These are phyloP conservation scores for Pseudognaphalium luteoalbum DNA, from an alignment of 129 eudicot species.

Conservation along the genomic window DNA sequence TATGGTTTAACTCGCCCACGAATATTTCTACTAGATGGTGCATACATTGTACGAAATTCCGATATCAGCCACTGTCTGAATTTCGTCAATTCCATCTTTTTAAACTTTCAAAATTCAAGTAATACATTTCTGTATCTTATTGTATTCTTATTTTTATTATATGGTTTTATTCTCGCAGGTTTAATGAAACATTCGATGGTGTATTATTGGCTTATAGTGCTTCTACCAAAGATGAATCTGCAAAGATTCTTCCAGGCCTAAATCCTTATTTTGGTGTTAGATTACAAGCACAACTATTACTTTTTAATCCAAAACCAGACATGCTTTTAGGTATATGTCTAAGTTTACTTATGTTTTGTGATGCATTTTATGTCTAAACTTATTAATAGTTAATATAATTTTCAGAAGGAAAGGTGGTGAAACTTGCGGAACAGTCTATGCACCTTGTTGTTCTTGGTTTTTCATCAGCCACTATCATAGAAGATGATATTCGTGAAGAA, in stretches of 20 bases:
- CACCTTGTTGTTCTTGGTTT: slow-evolving; percentile 87
- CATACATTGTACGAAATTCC: too few species aligned
- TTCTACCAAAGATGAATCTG: slow-evolving; percentile 34
- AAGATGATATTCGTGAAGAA: slow-evolving; percentile 78
- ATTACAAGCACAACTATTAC: slow-evolving; percentile 56
- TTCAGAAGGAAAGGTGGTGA: slow-evolving; percentile 89
- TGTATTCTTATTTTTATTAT: background rate
- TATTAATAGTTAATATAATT: background rate
- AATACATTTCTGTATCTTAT: background rate
- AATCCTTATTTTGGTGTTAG: slow-evolving; percentile 69
- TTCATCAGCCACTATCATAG: slow-evolving; percentile 68
- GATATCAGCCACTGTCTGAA: background rate
- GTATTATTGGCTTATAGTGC: slow-evolving; percentile 80
- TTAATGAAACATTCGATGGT: slow-evolving; percentile 76
- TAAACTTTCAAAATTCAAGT: background rate
- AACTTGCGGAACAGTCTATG: slow-evolving; percentile 61
- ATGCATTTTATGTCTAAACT: background rate
- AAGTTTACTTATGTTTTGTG: background rate
- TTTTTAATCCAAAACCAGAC: slow-evolving; percentile 76
- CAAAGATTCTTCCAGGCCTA: slow-evolving; percentile 67
- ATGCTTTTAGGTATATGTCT: slow-evolving; percentile 57
- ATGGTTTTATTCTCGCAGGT: slow-evolving; percentile 43
- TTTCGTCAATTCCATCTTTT: background rate
- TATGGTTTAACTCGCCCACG: too few species aligned
- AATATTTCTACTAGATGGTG: too few species aligned